Evolutionary conservation across 129 eudicot genomes (phyloP), one percentile per base, ranked within the genome.

Genomic region (Saussurea involucrata): DNA sequence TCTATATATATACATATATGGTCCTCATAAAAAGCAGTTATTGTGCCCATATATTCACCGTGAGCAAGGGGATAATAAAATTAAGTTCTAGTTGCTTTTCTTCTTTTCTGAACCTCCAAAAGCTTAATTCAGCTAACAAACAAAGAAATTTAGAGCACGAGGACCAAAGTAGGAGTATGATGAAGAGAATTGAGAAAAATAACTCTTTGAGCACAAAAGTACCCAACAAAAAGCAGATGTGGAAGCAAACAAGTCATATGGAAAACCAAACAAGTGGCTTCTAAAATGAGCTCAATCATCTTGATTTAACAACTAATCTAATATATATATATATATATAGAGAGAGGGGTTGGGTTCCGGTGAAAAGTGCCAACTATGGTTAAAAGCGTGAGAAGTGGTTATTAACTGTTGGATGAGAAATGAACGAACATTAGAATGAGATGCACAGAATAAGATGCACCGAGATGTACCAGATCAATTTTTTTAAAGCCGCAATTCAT

Each of bases 181-280:
- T 32, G 25, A 67, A 29, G 24, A 71, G 32, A 71, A 20, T 13
- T 24, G 53, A 21, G 24, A 71, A n/a, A 4, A 44, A 20, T 24
- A 71, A 36, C 63, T 40, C 18, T 44, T 13, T 40, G 63, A 40
- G 36, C 64, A 71, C 75, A 55, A 44, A 7, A 46, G 58, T 46
- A 66, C 20, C 37, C 42, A 28, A 13, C 40, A 24, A 29, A 44
- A 44, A 40, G 49, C 46, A 69, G 61, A 55, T 40, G 58, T 69
- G 61, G 74, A 36, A 69, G 74, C 74, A 40, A 40, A 55, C 60
- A 69, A 69, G 28, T 10, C 61, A 69, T 22, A 55, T 69, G 28
- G 53, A 53, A 18, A n/a, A 53, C 61, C 18, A 53, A 53, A 53
- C 15, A 69, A 69, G 61, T 69, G 60, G 74, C 73, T 20, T 68